A percentile compares a stretch with the other conserved stretches of the same genome.
Evolutionary conservation across 371 early-diverging fungal genomes (phyloP).

Genomic region (Actinomortierella wolfii): DNA sequence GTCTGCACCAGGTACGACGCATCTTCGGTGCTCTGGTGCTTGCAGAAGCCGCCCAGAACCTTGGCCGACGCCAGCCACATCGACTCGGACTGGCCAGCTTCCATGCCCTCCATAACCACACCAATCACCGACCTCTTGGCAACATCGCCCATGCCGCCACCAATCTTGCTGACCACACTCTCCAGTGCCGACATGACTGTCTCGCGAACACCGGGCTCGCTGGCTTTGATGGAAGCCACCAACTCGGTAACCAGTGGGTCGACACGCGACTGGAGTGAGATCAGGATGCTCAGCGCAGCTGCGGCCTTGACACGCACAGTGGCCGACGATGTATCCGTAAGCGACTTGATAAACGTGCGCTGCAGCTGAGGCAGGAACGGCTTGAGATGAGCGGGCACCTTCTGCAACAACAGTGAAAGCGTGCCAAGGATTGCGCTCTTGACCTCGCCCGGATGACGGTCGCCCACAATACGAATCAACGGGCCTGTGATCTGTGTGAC

Average conservation of each 20-base stretch:
- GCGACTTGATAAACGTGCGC: constrained; percentile 93
- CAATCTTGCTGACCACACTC: constrained; percentile 59
- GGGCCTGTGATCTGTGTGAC: constrained; percentile 97
- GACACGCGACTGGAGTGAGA: constrained; percentile 81
- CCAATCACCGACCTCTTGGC: constrained; percentile 61
- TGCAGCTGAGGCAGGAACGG: constrained; percentile 98
- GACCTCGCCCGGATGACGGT: constrained; percentile 89
- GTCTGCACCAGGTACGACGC: constrained; percentile 42
- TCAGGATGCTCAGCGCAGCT: constrained; percentile 76
- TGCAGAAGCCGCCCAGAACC: constrained; percentile 60
- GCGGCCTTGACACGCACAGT: constrained; percentile 84
- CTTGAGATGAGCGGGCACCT: constrained; percentile 86
- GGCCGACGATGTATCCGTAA: constrained; percentile 74
- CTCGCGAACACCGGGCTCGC: constrained; percentile 57
- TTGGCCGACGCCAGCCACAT: constrained; percentile 50
- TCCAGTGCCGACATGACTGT: constrained; percentile 75
- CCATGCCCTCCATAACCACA: constrained; percentile 55
- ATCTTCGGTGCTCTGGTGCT: constrained; percentile 51
- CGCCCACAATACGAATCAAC: constrained; percentile 96
- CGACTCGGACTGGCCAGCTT: constrained; percentile 44
- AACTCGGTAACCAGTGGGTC: constrained; percentile 89
- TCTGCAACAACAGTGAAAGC: constrained; percentile 75
- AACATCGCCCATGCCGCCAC: constrained; percentile 60
- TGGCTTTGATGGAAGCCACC: constrained; percentile 71
- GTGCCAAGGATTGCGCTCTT: constrained; percentile 91